Evolutionary conservation across 257 asterid species (phyloP).

Genomic region (Solanum paucissectum): DNA sequence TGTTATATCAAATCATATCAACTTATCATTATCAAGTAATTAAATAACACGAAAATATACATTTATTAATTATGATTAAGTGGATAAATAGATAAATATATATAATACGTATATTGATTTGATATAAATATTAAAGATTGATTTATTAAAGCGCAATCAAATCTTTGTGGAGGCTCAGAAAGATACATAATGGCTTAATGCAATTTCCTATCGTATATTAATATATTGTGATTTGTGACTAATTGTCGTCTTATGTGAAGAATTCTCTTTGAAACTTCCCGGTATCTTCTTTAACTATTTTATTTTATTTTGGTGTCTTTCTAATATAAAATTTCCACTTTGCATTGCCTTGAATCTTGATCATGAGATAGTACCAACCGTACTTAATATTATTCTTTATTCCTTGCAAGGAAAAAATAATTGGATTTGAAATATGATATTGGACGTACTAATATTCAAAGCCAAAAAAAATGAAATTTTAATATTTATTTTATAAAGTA

Average conservation of each 20-base stretch:
- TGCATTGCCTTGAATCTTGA: neutral
- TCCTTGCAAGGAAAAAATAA: neutral
- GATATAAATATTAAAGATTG: neutral
- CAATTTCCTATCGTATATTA: neutral
- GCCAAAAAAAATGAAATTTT: neutral
- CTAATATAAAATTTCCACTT: neutral
- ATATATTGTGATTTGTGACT: neutral
- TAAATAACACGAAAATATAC: neutral
- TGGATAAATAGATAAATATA: neutral
- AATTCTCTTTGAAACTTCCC: neutral
- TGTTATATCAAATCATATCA: neutral
- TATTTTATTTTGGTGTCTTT: neutral
- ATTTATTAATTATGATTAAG: neutral
- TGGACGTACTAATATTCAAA: neutral
- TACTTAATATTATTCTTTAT: neutral
- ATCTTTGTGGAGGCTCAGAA: neutral
- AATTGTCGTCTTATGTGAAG: neutral
- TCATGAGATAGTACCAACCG: neutral
- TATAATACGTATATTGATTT: neutral
- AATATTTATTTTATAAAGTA: neutral
- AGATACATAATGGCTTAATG: neutral
- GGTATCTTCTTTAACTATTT: neutral
- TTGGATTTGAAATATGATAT: neutral
- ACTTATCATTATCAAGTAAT: neutral
- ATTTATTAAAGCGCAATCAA: neutral